A percentile compares a stretch with the other conserved stretches of the same genome.
Conservation (phyloP, 2,329 filamentous ascomycete species). For the Elsinoe fawcettii region DNA sequence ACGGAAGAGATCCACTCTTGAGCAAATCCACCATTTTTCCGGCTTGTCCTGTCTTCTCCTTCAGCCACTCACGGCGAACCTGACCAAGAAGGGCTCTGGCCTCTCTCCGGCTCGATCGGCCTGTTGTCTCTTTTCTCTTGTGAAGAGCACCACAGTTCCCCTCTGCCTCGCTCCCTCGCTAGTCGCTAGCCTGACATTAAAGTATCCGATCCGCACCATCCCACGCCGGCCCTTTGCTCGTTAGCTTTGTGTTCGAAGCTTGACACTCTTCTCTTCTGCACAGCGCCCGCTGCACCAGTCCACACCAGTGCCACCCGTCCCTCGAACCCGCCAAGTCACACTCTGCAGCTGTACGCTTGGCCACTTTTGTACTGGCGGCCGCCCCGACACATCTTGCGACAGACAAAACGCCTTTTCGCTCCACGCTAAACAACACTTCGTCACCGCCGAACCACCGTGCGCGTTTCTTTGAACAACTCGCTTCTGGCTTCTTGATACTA, state of each 20-base stretch:
- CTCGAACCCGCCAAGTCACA: constrained; percentile 3
- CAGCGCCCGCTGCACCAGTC: constrained; percentile 2
- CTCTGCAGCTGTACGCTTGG: constrained; percentile 7
- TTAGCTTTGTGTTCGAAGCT: constrained; percentile 13
- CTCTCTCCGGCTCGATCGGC: constrained; percentile 14
- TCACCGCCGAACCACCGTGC: constrained; percentile 14
- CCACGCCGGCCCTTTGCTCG: constrained; percentile 10
- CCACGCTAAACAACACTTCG: constrained; percentile 11
- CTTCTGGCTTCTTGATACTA: neutral
- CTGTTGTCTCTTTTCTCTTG: constrained; percentile 8
- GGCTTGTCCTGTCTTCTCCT: neutral
- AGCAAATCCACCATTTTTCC: constrained; percentile 10
- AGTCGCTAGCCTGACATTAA: constrained; percentile 16
- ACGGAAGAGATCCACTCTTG: neutral
- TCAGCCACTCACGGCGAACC: constrained; percentile 11
- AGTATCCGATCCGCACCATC: constrained; percentile 15
- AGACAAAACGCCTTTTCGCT: constrained; percentile 19
- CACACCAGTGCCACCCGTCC: neutral
- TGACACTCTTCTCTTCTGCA: neutral
- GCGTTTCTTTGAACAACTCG: constrained; percentile 11
- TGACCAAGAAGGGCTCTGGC: neutral
- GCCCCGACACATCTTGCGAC: constrained; percentile 22
- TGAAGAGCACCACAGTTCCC: neutral
- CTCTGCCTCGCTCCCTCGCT: constrained; percentile 12
- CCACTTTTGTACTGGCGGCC: constrained; percentile 1